Base-by-base conservation (phyloP, 2,329 filamentous ascomycete species). In the Xylaria polymorpha region DNA sequence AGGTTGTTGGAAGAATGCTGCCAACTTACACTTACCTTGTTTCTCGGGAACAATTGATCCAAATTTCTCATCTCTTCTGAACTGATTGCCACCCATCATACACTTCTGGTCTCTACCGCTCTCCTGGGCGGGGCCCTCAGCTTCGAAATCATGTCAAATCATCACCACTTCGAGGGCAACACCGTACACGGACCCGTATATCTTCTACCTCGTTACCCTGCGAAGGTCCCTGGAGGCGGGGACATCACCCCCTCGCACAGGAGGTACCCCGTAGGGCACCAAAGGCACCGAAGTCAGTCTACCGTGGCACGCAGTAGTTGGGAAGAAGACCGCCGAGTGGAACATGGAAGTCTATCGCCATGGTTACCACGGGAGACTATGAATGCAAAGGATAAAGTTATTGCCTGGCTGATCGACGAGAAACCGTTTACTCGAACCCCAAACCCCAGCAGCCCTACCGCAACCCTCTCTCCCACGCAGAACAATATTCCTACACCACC, bases 321-420 rank as follows among this genome's bases (percentile, higher is more conserved):
- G 20, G 66, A 50, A 35, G 65, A 48, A 1, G n/a, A 50, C 58
- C 58, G 56, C 58, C 58, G 56, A 57, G 39, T 32, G 55, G 55
- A 22, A 48, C 35, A 41, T 25, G 12, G 50, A 61, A 62, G 41
- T 59, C 46, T 66, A 48, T 55, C 62, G 43, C 25, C 22, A 51
- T 57, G 35, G 58, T 53, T 71, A 7, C 59, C 66, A 20, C 61
- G 53, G 20, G 58, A 66, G n/a, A 43, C 35, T 15, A 44, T 68
- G 22, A 59, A 29, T 37, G 8, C n/a, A 20, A 14, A 58, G 29
- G 59, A 67, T 12, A 71, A 55, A 51, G 62, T 67, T 14, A 48
- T 59, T 22, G 56, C 51, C 32, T 69, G 66, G 69, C 57, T 71
- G 3, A 5, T 2, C n/a, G 43, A 22, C 5, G 7, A 39, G 14